phyloP scores from a whole-genome alignment of 2,329 filamentous ascomycete genomes.

The Penicillium sp. region DNA sequence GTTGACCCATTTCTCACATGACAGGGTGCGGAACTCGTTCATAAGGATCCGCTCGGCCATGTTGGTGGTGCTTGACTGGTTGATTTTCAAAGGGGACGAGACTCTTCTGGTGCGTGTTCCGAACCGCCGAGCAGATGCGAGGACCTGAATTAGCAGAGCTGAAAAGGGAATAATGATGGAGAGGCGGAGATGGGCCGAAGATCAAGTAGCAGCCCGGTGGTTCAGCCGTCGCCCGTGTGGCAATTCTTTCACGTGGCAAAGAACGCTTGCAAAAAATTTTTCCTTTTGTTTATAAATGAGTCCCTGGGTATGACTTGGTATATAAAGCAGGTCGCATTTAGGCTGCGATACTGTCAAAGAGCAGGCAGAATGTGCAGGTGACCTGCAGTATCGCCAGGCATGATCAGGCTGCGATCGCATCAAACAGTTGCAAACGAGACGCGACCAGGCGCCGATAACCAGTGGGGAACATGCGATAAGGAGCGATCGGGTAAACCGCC shows the following conservation, averaged over 20 bases:
- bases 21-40: conserved; percentile 79
- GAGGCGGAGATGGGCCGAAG: neutral
- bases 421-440: neutral
- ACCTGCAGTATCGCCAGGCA: neutral
- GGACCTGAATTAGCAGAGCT: neutral
- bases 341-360: neutral
- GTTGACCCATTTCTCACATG: conserved; percentile 91
- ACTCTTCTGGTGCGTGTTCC: neutral
- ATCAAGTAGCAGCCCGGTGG: neutral
- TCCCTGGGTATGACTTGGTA: neutral
- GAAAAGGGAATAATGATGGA: neutral
- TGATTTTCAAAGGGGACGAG: neutral
- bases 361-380: neutral
- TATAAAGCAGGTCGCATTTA: neutral
- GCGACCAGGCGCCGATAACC: neutral
- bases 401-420: neutral
- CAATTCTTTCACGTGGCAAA: neutral
- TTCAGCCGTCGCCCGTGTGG: neutral
- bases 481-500: neutral
- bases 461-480: neutral
- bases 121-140: neutral
- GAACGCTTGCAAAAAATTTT: neutral
- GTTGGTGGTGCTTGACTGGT: conserved; percentile 1
- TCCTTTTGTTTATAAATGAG: too few species aligned
- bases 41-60: conserved; percentile 79